Conservation (phyloP, 2,329 filamentous ascomycete genomes). For the Epichloe hybrida region DNA sequence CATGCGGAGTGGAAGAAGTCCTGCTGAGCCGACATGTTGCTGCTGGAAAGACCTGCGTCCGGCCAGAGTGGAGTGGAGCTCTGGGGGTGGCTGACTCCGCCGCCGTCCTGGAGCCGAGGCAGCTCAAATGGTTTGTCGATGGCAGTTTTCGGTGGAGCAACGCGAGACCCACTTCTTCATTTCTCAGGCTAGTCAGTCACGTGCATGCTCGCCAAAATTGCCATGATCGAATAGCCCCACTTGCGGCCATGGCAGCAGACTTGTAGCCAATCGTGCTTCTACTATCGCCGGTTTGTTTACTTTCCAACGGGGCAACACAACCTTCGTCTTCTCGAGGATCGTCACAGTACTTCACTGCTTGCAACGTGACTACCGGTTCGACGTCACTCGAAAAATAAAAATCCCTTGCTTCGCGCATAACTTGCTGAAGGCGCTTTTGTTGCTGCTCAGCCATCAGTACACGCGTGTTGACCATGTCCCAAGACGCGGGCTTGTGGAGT, state of each 20-base stretch:
- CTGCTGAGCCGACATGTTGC: slow-evolving; percentile 12
- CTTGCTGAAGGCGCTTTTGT: neutral
- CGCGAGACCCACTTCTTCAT: neutral
- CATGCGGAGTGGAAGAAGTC: slow-evolving; percentile 10
- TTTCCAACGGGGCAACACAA: slow-evolving; percentile 28
- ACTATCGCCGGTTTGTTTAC: slow-evolving; percentile 25
- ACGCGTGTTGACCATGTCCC: slow-evolving; percentile 49
- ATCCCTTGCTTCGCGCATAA: neutral
- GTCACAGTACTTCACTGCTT: neutral
- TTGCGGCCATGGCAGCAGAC: neutral
- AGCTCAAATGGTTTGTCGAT: too few species aligned
- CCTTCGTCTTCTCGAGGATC: slow-evolving; percentile 3
- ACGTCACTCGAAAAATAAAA: neutral
- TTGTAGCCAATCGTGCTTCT: slow-evolving; percentile 14
- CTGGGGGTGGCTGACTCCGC: slow-evolving; percentile 3
- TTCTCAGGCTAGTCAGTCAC: slow-evolving; percentile 11
- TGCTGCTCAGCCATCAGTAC: neutral
- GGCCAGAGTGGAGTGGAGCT: slow-evolving; percentile 8
- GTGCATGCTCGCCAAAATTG: slow-evolving; percentile 6
- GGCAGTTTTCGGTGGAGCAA: too few species aligned
- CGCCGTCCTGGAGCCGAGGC: slow-evolving; percentile 18
- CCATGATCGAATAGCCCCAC: neutral
- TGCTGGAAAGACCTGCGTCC: slow-evolving; percentile 8
- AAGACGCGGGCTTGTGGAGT: slow-evolving; percentile 79
- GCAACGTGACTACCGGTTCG: slow-evolving; percentile 1